Percentiles rank a stretch among this genome's conserved stretches.
Conservation (phyloP, 2,329 filamentous ascomycete species). For the Fusarium sp. region DNA sequence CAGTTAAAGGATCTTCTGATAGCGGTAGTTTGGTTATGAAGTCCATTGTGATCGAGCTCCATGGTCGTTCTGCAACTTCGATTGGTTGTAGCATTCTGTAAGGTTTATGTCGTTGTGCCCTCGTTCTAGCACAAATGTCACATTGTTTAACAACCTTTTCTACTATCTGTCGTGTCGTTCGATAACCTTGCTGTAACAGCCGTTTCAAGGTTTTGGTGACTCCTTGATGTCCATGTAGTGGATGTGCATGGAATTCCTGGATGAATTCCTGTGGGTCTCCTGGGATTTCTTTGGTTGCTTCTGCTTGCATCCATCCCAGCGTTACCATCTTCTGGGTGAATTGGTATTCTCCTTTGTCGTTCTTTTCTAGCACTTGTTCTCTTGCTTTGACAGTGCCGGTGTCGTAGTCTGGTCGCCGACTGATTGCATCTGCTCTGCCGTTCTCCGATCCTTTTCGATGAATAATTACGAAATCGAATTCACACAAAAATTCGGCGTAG, state of each 20-base stretch:
- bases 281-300: no score
- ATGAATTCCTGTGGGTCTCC: no score
- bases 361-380: neutral
- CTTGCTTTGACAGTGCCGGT: neutral
- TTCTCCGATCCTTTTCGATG: neutral
- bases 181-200: no score
- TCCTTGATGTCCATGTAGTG: neutral
- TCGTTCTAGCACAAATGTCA: neutral
- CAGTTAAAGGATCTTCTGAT: neutral
- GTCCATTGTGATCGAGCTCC: neutral
- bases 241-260: neutral
- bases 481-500: no score
- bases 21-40: neutral
- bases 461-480: no score
- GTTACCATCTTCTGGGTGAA: neutral
- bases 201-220: neutral
- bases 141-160: neutral
- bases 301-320: no score
- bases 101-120: neutral
- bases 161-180: rapidly evolving
- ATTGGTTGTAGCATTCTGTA: slow-evolving; percentile 18
- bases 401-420: neutral
- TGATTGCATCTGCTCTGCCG: neutral
- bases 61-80: slow-evolving; percentile 1
- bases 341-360: neutral